Evolutionary conservation across 306 rosid species (phyloP).

Genomic region (Sicyos edulis): DNA sequence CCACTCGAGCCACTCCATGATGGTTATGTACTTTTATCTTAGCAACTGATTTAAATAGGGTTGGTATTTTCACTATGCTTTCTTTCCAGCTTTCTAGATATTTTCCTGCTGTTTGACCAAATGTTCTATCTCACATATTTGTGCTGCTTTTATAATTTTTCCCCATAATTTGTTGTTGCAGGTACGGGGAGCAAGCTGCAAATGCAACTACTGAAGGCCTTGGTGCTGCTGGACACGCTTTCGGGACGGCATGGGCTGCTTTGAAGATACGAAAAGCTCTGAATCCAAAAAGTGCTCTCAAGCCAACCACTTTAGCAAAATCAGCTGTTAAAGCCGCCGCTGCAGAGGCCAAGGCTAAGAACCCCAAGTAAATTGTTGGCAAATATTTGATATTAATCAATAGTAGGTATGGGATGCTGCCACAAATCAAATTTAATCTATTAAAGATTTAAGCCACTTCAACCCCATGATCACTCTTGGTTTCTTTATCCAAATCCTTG

Average conservation of each 20-base stretch:
- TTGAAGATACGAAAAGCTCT: conserved; percentile 72
- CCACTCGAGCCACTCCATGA: no score
- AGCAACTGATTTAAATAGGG: not conserved
- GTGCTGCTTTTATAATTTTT: conserved; percentile 10
- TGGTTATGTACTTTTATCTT: not conserved
- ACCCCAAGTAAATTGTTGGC: conserved; percentile 33
- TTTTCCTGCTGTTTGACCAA: not conserved
- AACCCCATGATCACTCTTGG: not conserved
- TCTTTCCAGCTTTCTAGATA: not conserved
- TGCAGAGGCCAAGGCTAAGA: conserved; percentile 45
- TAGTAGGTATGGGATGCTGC: conserved; percentile 14
- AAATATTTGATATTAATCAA: not conserved
- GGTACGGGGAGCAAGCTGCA: conserved; percentile 87
- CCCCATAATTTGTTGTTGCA: conserved; percentile 26
- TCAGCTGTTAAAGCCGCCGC: conserved; percentile 68
- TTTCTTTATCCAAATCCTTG: not conserved
- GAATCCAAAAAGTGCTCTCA: conserved; percentile 66
- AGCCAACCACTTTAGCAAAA: conserved; percentile 64
- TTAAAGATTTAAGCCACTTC: not conserved
- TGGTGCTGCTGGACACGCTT: conserved; percentile 82
- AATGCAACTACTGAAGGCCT: conserved; percentile 75
- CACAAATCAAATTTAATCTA: not conserved
- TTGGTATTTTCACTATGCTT: not conserved
- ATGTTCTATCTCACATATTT: not conserved
- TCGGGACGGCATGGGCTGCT: conserved; percentile 85